Evolutionary conservation across 2,329 filamentous ascomycete genomes (phyloP).

Genomic region (Pseudogymnoascus destructans): DNA sequence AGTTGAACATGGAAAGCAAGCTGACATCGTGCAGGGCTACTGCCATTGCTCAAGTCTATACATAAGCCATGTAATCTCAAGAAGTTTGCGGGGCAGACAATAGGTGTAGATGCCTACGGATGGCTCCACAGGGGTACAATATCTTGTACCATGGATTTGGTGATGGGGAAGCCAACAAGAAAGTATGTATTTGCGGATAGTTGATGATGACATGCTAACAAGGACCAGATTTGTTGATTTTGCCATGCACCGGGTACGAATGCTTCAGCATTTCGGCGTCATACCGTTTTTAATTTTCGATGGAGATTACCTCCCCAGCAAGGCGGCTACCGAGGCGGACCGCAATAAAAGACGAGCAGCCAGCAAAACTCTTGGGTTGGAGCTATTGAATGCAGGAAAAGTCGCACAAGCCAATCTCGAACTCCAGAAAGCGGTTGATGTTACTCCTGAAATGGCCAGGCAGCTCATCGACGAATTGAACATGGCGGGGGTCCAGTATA

Average conservation of each 20-base stretch:
- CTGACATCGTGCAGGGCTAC: conserved; percentile 47
- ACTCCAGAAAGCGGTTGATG: conserved; percentile 87
- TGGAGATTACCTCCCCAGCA: conserved; percentile 88
- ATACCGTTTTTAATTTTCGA: conserved; percentile 96
- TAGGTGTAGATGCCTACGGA: conserved; percentile 94
- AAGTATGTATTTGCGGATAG: conserved; percentile 44
- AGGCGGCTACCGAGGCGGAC: conserved; percentile 71
- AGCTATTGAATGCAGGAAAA: conserved; percentile 71
- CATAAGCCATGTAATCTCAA: conserved; percentile 79
- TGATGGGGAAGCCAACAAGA: conserved; percentile 72
- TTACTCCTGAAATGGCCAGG: conserved; percentile 91
- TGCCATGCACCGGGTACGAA: conserved; percentile 77
- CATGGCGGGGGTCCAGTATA: conserved; percentile 62
- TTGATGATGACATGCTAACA: conserved; percentile 15
- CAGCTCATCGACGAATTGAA: conserved; percentile 87
- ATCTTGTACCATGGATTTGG: conserved; percentile 81
- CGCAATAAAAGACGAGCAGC: conserved; percentile 64
- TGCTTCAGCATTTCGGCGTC: conserved; percentile 87
- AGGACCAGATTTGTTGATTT: conserved; percentile 68
- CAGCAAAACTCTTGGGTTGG: conserved; percentile 60
- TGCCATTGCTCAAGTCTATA: conserved; percentile 90
- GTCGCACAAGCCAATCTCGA: conserved; percentile 67
- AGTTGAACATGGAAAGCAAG: neutral
- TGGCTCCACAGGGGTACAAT: conserved; percentile 94
- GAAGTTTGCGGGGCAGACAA: conserved; percentile 72